Evolutionary conservation across 2,329 filamentous ascomycete genomes (phyloP).

Genomic region (Metarhizium sp.): DNA sequence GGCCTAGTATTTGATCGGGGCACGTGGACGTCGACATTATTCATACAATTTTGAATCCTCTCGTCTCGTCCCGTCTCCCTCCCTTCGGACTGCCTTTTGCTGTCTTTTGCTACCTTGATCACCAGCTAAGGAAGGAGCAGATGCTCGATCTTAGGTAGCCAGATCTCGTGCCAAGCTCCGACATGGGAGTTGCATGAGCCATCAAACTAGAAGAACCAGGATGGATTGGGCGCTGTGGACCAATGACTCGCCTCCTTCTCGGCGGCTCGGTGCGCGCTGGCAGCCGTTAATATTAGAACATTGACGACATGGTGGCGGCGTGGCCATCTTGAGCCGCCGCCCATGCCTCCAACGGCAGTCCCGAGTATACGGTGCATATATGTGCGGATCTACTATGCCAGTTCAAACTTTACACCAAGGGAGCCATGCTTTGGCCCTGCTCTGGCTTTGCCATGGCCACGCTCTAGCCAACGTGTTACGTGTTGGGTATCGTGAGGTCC

Average conservation of each 20-base stretch:
- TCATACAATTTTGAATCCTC: too few species aligned
- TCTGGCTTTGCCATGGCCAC: neutral
- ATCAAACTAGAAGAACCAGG: neutral
- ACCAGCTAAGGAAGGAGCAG: too few species aligned
- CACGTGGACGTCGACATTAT: too few species aligned
- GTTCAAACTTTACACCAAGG: neutral
- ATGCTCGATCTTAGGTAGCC: too few species aligned
- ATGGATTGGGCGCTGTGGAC: neutral
- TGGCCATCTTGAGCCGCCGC: neutral
- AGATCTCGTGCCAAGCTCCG: too few species aligned
- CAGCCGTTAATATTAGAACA: neutral
- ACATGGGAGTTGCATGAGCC: too few species aligned
- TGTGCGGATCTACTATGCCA: neutral
- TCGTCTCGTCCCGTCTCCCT: too few species aligned
- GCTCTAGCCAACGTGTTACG: neutral
- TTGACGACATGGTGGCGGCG: neutral
- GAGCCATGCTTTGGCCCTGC: neutral
- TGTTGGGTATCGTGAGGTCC: neutral
- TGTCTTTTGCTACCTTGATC: neutral
- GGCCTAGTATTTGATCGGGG: too few species aligned
- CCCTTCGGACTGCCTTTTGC: neutral
- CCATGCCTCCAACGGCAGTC: neutral
- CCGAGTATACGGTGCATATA: neutral
- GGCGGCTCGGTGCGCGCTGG: neutral
- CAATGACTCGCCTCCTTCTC: neutral